Evolutionary conservation across 352 stramenopile genomes (phyloP), one percentile per base, ranked within the genome.

Genomic region (Phytophthora cryptogea): DNA sequence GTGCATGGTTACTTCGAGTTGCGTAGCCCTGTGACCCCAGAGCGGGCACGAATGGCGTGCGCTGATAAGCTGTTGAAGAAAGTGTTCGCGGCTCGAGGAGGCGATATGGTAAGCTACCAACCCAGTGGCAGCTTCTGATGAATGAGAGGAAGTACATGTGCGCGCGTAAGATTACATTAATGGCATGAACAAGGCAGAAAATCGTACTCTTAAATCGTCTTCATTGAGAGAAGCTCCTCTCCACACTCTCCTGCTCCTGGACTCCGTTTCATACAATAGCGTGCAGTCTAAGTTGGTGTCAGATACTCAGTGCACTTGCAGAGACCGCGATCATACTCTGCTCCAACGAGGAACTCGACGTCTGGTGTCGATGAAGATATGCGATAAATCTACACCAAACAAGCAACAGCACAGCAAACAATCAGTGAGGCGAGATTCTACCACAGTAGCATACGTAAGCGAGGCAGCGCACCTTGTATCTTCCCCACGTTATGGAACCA

Each of bases 281-380:
- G 35, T 35, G 17, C 42, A 59, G 41, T 27, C 30, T 72, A 89
- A 41, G 66, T 67, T 42, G 81, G 77, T 33, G 74, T 83, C 57
- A 88, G 51, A 57, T 92, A 95, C 43, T 90, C 70, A 6, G 74
- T 83, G 68, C 86, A 95, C 59, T 86, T 92, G 69, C 86, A 95
- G 11, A 95, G 69, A 9, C 78, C 79, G 10, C 86, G 84, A 63
- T 92, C 83, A 56, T 94, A 93, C 61, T 95, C 83, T 28, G 83
- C 84, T n/a, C 85, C 84, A 16, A 95, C 86, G 14, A 93, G 80
- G 56, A 95, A 95, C 61, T 93, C 82, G 31, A 94, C 83, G 57
- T 90, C 77, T 9, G 80, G 68, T 5, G 86, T 85, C 1, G 78
- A 75, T n/a, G 83, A 85, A n/a, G 81, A 80, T 58, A 93, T 92